A percentile compares a stretch with the other conserved stretches of the same genome.
Conservation (phyloP, 2,329 filamentous ascomycete species). For the Ophiostoma angusticollis region DNA sequence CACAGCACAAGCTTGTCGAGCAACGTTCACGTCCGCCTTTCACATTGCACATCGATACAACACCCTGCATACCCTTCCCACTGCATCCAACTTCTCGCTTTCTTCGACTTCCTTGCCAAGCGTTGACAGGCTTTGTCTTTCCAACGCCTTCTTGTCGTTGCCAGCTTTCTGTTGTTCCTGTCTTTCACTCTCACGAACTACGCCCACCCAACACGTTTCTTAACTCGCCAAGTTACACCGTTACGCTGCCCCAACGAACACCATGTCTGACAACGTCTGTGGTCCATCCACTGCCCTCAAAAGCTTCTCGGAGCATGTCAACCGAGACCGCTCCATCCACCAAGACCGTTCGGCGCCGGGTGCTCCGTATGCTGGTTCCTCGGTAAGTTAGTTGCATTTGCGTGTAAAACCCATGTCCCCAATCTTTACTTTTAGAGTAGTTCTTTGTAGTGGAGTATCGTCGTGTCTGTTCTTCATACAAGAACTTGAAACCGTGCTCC, state of each 20-base stretch:
- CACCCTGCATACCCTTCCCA: too few relatives aligned
- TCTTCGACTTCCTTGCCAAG: background rate
- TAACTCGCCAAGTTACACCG: background rate
- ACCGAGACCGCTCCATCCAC: conserved; percentile 56
- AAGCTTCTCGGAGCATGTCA: conserved; percentile 56
- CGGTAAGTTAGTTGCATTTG: conserved; percentile 16
- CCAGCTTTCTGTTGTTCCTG: too few relatives aligned
- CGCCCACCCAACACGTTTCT: too few relatives aligned
- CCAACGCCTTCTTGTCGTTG: too few relatives aligned
- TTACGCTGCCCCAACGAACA: too few relatives aligned
- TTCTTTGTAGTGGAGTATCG: background rate
- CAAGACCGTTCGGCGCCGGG: conserved; percentile 47
- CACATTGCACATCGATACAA: too few relatives aligned
- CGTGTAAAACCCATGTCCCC: too few relatives aligned
- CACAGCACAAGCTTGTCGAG: too few relatives aligned
- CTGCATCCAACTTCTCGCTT: background rate
- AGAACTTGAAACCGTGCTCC: too few relatives aligned
- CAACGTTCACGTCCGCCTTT: too few relatives aligned
- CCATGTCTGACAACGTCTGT: conserved; percentile 40
- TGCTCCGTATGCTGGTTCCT: conserved; percentile 10
- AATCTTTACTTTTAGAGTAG: background rate
- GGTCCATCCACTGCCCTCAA: conserved; percentile 60
- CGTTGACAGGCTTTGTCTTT: too few relatives aligned
- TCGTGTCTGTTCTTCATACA: background rate
- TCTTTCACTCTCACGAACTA: too few relatives aligned